Conservation (phyloP, 257 asterid species). For the Euphrasia confusa region DNA sequence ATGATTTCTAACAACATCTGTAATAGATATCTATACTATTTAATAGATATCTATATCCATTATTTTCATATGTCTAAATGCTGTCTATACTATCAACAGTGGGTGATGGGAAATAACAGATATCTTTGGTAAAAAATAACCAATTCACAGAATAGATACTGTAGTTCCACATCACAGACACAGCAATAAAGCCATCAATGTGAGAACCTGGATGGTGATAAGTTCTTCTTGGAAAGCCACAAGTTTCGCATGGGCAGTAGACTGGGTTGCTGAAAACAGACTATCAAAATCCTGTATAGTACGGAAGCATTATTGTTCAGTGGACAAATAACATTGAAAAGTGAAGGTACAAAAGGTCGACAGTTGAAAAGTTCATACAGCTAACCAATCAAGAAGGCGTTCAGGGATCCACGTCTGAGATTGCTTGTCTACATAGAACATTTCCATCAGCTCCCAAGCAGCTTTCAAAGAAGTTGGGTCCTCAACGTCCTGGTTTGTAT, state of each 20-base stretch:
- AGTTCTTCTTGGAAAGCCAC: conserved; percentile 74
- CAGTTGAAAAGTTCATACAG: conserved; percentile 48
- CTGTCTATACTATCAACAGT: neutral
- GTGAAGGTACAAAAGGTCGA: conserved; percentile 16
- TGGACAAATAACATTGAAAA: conserved; percentile 12
- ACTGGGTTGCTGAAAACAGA: conserved; percentile 59
- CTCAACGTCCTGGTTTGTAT: conserved; percentile 46
- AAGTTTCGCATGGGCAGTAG: conserved; percentile 73
- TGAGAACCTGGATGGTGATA: conserved; percentile 53
- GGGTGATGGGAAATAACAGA: neutral
- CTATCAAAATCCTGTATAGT: conserved; percentile 67
- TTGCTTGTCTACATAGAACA: conserved; percentile 82
- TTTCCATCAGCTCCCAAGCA: conserved; percentile 96
- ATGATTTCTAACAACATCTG: conserved; percentile 16
- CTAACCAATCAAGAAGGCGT: conserved; percentile 83
- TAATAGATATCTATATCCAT: too few species aligned
- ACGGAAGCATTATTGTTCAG: conserved; percentile 20
- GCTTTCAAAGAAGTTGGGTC: conserved; percentile 76
- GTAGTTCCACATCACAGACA: neutral
- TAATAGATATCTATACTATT: too few species aligned
- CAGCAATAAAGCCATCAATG: conserved; percentile 11
- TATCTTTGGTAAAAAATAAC: neutral
- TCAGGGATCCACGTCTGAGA: conserved; percentile 85
- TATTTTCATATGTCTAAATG: conserved; percentile 10
- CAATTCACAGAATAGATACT: neutral